Base-by-base conservation (phyloP, 148 eudicot genomes). In the Agrostemma githago region DNA sequence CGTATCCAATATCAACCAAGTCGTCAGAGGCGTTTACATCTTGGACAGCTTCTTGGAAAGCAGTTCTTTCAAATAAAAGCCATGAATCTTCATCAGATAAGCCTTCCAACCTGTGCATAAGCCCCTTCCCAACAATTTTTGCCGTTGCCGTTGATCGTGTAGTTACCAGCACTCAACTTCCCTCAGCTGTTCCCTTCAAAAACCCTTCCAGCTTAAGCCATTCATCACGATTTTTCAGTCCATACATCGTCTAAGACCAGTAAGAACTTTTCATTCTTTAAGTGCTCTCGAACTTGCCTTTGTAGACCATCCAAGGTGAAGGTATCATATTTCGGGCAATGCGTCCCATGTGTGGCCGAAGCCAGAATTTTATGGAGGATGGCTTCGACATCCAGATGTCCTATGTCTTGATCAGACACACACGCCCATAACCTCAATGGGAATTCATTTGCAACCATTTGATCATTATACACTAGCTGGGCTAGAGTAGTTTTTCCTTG, bases 401-500 rank as follows among this genome's bases (percentile, higher is more conserved):
- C 3, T 17, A 3, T 9, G 12, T 72, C 66, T n/a, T 59, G 56
- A 60, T 82, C 79, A 56, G 79, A 44, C 3, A 81, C 70, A 69
- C 74, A 80, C 2, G 54, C 77, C 83, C 83, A 80, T 53, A 62
- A 37, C 9, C 16, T 58, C 11, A n/a, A 34, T 0, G 63, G 43
- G 15, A 76, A 80, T 6, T 34, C 65, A 0, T 19, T 6, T 20
- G 19, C 0, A 14, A 77, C 58, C 59, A 20, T 57, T 5, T 64
- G 0, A 37, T 81, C 70, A 44, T 65, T 26, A 16, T 9, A 75
- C 2, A 80, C 68, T 56, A 75, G 75, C 15, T 72, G 77, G 0
- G 79, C 76, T 11, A 80, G 79, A 8, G 82, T 5, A 5, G 82
- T 80, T 60, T 80, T 80, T 4, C 82, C 82, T 8, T 75, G 34